Percentiles rank a stretch among this genome's conserved stretches.
Evolutionary conservation across 768 basidiomycete genomes (phyloP).

Genomic region (Suillus alpinus): DNA sequence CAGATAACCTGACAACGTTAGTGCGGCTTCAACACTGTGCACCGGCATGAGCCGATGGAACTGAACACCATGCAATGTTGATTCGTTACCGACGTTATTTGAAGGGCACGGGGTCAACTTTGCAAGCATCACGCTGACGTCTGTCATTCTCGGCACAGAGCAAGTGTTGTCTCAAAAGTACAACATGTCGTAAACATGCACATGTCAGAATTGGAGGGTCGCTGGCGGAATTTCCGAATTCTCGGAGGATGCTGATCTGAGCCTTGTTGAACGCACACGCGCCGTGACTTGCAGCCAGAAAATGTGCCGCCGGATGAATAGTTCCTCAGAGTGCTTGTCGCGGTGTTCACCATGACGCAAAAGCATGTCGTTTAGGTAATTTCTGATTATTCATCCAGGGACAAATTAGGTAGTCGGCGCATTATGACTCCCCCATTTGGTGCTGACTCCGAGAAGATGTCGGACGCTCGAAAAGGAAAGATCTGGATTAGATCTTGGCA

Average conservation of each 20-base stretch:
- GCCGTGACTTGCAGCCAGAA: no score
- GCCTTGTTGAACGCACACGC: no score
- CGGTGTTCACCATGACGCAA: background rate
- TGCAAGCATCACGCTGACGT: background rate
- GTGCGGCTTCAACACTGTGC: background rate
- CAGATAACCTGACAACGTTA: background rate
- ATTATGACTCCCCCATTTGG: background rate
- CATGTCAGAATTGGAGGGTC: background rate
- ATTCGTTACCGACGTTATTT: background rate
- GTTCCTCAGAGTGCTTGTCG: background rate
- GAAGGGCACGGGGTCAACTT: background rate
- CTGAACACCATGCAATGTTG: background rate
- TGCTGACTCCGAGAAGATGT: background rate
- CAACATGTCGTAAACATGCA: background rate
- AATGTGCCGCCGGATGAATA: background rate
- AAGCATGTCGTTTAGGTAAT: background rate
- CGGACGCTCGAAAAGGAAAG: background rate
- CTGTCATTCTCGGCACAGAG: background rate
- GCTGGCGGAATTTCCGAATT: no score
- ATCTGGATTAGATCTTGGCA: slow-evolving; percentile 1
- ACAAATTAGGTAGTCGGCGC: background rate
- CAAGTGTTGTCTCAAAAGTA: background rate
- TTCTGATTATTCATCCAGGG: background rate
- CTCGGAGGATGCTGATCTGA: no score
- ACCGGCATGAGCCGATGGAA: background rate